Evolutionary conservation across 495 filamentous ascomycete species (phyloP).

Genomic region (Penicillium samsonianum): DNA sequence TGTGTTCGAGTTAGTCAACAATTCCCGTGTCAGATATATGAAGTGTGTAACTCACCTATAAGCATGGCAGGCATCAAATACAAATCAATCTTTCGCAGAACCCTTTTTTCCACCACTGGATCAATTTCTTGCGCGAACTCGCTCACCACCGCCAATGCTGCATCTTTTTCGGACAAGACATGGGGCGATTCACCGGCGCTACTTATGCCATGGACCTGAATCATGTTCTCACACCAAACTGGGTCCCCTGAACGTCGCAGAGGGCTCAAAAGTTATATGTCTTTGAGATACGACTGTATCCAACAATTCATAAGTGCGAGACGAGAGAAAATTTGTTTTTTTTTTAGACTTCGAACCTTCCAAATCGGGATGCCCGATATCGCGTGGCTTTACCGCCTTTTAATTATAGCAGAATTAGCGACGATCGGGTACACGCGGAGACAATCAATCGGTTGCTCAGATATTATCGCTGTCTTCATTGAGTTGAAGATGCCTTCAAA

Average conservation of each 20-base stretch:
- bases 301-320: not conserved
- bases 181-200: conserved; percentile 17
- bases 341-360: conserved; percentile 19
- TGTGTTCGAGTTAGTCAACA: conserved; percentile 12
- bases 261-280: not conserved
- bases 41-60: conserved; percentile 45
- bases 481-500: no score
- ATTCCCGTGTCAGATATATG: not conserved
- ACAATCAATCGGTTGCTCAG: no score
- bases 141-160: conserved; percentile 50
- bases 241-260: not conserved
- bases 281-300: no score
- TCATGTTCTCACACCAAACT: conserved; percentile 15
- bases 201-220: conserved; percentile 23
- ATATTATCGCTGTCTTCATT: no score
- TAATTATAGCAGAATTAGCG: conserved; percentile 1
- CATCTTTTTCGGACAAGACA: conserved; percentile 43
- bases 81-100: conserved; percentile 68
- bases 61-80: conserved; percentile 73
- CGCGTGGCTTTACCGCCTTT: conserved; percentile 18
- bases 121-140: conserved; percentile 55
- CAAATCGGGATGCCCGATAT: conserved; percentile 25
- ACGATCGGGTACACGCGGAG: not conserved
- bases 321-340: conserved; percentile 16
- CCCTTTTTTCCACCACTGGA: conserved; percentile 51